Evolutionary conservation across 495 filamentous ascomycete species (phyloP), one percentile per base, ranked within the genome.

Genomic region (Barbatosphaeria neglecta): DNA sequence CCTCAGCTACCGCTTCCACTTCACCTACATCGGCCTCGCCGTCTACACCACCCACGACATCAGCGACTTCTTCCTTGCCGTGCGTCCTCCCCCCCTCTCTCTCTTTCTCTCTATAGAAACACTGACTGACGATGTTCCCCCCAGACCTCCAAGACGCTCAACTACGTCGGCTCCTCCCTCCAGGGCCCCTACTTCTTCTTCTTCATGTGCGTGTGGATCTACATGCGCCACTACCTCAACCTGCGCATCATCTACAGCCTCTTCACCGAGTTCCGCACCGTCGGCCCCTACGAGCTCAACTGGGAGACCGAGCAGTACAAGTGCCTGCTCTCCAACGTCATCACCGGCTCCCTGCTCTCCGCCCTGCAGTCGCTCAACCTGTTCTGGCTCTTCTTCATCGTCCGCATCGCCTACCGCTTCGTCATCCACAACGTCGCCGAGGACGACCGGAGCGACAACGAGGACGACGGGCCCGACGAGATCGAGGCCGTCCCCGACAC

Each of bases 11-110:
- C 83, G 90, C 24, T 98, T 95, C 72, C 93, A 98, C 64, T 98
- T 98, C 64, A 92, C 92, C 8, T 90, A 93, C 63, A 93, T 98
- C 69, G 92, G 92, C n/a, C 59, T 98, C 33, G 90, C 87, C 23
- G 90, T 98, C 7, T 98, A 95, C 62, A 89, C 96, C 50, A 97
- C 92, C 18, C 88, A 95, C 57, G 92, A 98, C 54, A 85, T 97
- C 50, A 86, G 80, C 44, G 92, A 98, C 59, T 95, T 97, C 65
- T 98, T 98, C 78, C 74, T 98, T 15, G 93, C 93, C 18, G 87
- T 92, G 80, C 64, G 86, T 73, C 37, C 18, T 35, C 46, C 24
- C 27, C 31, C 38, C 43, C 31, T 38, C 22, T 49, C 22, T 44
- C 7, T 2, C 19, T 22, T 38, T 37, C 24, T 27, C 7, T 20